Percentiles rank a stretch among this genome's conserved stretches.
These are phyloP conservation scores for Hordeum marinum DNA, from an alignment of 176 grass and related monocot genomes.

Conservation along the genomic window DNA sequence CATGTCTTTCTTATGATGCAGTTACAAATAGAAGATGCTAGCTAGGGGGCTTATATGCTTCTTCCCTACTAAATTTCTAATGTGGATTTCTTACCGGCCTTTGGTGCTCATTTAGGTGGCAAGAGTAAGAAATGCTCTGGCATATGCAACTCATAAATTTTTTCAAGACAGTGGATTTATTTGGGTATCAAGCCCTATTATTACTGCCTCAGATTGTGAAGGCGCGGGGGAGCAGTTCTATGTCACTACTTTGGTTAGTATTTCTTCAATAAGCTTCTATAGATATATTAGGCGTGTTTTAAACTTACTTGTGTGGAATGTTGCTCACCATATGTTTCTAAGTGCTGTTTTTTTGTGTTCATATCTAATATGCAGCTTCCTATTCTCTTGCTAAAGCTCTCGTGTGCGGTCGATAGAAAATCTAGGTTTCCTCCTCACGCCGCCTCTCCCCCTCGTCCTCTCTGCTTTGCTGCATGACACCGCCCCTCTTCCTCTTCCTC, in stretches of 20 bases:
- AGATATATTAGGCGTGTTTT: background rate
- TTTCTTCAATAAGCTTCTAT: constrained; percentile 26
- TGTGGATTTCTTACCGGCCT: constrained; percentile 28
- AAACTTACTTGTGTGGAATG: constrained; percentile 13
- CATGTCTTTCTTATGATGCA: background rate
- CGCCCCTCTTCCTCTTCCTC: too few relatives aligned
- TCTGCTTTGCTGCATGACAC: too few relatives aligned
- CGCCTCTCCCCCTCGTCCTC: too few relatives aligned
- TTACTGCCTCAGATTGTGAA: constrained; percentile 98
- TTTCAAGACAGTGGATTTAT: constrained; percentile 98
- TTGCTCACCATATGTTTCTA: constrained; percentile 10
- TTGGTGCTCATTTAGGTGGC: constrained; percentile 62
- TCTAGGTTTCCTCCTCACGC: too few relatives aligned
- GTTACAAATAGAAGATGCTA: background rate
- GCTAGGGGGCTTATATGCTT: background rate
- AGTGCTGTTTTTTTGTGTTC: background rate
- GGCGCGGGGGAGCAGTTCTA: constrained; percentile 96
- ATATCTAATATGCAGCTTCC: background rate
- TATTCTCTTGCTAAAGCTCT: too few relatives aligned
- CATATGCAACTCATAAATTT: constrained; percentile 89
- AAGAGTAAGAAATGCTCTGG: constrained; percentile 96
- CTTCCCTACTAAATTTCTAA: constrained; percentile 13
- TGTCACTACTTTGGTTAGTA: constrained; percentile 93
- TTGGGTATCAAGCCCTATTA: constrained; percentile 97
- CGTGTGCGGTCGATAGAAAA: too few relatives aligned